These are phyloP conservation scores for Pseudozyma sp. DNA, from an alignment of 1,284 basidiomycete species.

Conservation along the genomic window DNA sequence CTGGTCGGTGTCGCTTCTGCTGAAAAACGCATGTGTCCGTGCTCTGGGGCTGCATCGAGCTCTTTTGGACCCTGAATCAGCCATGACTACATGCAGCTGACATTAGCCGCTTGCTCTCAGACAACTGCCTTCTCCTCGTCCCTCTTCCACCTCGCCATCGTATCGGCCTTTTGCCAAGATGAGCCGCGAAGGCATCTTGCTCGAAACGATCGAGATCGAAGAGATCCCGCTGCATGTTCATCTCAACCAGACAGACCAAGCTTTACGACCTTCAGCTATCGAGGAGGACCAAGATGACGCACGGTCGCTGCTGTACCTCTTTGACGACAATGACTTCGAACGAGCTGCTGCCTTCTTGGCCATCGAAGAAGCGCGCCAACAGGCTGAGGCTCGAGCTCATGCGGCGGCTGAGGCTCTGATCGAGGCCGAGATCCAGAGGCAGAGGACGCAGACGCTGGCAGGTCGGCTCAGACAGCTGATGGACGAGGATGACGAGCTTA, in stretches of 20 bases:
- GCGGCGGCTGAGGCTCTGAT: conserved; percentile 23
- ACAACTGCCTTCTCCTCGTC: neutral
- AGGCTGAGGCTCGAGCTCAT: conserved; percentile 15
- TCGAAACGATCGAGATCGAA: conserved; percentile 31
- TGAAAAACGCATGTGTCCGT: no score
- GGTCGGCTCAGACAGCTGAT: conserved; percentile 33
- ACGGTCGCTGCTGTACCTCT: conserved; percentile 50
- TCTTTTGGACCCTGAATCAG: conserved; percentile 11
- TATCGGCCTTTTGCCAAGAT: conserved; percentile 3
- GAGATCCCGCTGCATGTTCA: conserved; percentile 35
- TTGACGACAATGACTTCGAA: conserved; percentile 48
- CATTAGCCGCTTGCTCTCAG: neutral
- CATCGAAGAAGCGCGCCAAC: conserved; percentile 23
- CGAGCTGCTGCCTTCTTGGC: conserved; percentile 27
- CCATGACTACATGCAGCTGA: neutral
- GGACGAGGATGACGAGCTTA: conserved; percentile 50
- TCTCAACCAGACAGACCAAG: conserved; percentile 7
- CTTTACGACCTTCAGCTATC: conserved; percentile 37
- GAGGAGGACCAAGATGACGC: conserved; percentile 47
- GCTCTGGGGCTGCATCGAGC: conserved; percentile 4
- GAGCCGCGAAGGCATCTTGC: conserved; percentile 12
- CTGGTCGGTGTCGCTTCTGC: conserved; percentile 1
- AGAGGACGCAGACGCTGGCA: conserved; percentile 11
- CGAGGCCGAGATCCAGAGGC: conserved; percentile 24
- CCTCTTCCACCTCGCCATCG: neutral